Conservation (phyloP, 768 basidiomycete genomes). For the Lanmaoa pseudosensibilis region DNA sequence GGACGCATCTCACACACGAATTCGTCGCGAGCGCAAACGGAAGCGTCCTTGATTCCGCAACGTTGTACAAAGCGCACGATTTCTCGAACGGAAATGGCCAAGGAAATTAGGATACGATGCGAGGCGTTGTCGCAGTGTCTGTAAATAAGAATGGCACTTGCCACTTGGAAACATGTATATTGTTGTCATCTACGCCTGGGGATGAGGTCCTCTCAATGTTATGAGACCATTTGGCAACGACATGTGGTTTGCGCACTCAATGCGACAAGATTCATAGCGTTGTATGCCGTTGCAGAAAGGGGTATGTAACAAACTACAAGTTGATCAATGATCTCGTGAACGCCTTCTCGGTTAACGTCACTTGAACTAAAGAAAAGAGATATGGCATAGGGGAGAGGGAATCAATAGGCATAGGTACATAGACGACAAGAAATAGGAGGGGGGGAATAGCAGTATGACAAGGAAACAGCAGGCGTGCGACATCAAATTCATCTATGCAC, state of each 20-base stretch:
- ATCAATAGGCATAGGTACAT: slow-evolving; percentile 36
- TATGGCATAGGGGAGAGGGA: slow-evolving; percentile 29
- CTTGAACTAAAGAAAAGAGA: slow-evolving; percentile 3
- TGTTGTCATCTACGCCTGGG: background rate
- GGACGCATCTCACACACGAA: slow-evolving; percentile 31
- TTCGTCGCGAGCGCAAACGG: slow-evolving; percentile 33
- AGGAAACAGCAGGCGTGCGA: background rate
- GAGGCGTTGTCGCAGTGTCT: background rate
- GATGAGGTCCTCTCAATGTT: background rate
- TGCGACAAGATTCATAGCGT: background rate
- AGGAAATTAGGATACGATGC: background rate
- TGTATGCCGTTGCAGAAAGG: slow-evolving; percentile 3
- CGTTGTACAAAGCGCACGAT: slow-evolving; percentile 27
- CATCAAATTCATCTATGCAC: slow-evolving; percentile 16
- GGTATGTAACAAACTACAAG: background rate
- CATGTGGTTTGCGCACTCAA: background rate
- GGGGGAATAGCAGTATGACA: background rate
- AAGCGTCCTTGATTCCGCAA: slow-evolving; percentile 22
- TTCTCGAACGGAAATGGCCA: background rate
- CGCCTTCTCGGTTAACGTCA: background rate
- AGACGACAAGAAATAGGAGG: slow-evolving; percentile 7
- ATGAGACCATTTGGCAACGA: background rate
- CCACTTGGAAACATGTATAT: background rate
- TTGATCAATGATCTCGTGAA: background rate
- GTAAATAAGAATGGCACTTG: background rate